Conservation (phyloP, 2,329 filamentous ascomycete species). For the Arthrinium phaeospermum region DNA sequence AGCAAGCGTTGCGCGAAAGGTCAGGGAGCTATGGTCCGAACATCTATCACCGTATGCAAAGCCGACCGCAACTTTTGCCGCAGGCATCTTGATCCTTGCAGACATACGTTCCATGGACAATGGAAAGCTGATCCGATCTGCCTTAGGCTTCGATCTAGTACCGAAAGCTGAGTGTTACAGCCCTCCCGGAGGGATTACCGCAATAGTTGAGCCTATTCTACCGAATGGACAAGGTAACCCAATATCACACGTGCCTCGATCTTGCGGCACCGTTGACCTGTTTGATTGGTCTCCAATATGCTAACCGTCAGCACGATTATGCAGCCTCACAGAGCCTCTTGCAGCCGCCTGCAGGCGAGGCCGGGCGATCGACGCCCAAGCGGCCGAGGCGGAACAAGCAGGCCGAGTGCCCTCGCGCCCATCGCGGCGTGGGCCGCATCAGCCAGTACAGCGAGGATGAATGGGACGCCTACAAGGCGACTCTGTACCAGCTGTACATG, state of each 20-base stretch:
- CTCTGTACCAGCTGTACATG: constrained; percentile 9
- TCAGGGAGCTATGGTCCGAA: neutral
- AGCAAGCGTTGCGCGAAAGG: neutral
- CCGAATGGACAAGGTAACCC: neutral
- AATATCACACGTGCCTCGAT: neutral
- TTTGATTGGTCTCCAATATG: neutral
- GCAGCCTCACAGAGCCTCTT: neutral
- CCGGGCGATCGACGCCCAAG: neutral
- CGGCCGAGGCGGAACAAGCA: neutral
- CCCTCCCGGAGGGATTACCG: neutral
- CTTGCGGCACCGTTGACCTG: too few species aligned
- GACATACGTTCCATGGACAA: neutral
- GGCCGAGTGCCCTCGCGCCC: neutral
- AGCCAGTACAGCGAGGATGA: constrained; percentile 10
- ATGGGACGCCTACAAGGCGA: neutral
- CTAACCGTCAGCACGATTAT: neutral
- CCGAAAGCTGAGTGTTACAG: neutral
- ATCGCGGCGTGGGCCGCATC: neutral
- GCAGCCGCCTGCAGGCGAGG: neutral
- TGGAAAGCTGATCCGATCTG: neutral
- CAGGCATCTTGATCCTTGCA: neutral
- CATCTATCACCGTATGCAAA: neutral
- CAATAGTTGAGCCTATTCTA: neutral
- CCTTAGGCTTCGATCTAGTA: neutral
- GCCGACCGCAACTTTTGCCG: neutral